These are phyloP conservation scores for Saxispiralis lemnorum DNA, from an alignment of 495 filamentous ascomycete genomes.

Conservation along the genomic window DNA sequence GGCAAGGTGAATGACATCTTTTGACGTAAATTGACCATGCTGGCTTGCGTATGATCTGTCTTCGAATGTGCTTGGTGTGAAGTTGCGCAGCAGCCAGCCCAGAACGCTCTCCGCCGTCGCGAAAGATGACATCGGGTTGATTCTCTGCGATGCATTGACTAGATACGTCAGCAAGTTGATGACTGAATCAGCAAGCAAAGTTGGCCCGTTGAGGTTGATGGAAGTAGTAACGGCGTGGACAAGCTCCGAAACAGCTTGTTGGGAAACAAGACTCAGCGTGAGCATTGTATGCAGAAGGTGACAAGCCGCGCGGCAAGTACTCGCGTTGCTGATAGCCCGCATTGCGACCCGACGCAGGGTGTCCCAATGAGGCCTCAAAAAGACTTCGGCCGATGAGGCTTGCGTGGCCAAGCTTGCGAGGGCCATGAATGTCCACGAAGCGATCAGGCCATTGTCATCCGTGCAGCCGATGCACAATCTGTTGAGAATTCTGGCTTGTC, in stretches of 20 bases:
- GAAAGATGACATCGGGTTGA: conserved; percentile 53
- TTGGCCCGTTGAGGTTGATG: conserved; percentile 65
- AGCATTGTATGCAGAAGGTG: conserved; percentile 54
- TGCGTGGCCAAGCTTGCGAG: conserved; percentile 35
- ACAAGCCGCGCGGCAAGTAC: conserved; percentile 64
- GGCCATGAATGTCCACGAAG: conserved; percentile 40
- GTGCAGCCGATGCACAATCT: conserved; percentile 32
- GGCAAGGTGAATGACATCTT: conserved; percentile 25
- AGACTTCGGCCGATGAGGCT: conserved; percentile 15
- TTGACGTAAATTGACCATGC: conserved; percentile 21
- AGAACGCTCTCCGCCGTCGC: conserved; percentile 6
- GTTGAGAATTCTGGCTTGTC: conserved; percentile 27
- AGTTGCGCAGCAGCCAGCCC: conserved; percentile 8
- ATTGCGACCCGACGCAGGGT: conserved; percentile 58
- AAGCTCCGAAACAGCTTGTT: conserved; percentile 31
- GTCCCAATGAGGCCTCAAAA: conserved; percentile 39
- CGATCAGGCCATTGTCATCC: conserved; percentile 36
- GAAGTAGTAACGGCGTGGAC: conserved; percentile 52
- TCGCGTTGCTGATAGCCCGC: conserved; percentile 49
- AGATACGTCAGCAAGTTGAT: background rate
- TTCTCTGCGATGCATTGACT: conserved; percentile 29
- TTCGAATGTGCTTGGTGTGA: conserved; percentile 17
- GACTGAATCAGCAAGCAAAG: conserved; percentile 51
- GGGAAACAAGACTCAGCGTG: conserved; percentile 14
- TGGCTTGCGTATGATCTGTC: conserved; percentile 23